Conservation (phyloP, 2,329 filamentous ascomycete species). For the Colletotrichum graminicola region DNA sequence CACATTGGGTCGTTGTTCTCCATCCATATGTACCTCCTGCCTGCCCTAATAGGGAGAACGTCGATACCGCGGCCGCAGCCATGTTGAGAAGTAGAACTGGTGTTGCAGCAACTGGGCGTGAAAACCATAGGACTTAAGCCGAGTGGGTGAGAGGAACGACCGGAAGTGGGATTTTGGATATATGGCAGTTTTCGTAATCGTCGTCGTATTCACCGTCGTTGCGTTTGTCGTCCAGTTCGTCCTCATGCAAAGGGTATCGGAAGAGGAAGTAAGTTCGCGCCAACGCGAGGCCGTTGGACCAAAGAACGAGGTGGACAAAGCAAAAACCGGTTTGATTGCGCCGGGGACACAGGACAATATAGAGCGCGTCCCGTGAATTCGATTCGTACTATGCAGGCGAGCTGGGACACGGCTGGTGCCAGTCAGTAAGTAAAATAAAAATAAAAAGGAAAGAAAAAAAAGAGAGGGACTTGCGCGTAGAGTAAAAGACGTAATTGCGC, state of each 20-base stretch:
- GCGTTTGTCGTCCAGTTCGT: conserved; percentile 14
- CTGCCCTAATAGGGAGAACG: conserved; percentile 55
- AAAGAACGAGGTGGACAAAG: conserved; percentile 2
- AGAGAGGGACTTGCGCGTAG: conserved; percentile 1
- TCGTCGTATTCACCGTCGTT: conserved; percentile 12
- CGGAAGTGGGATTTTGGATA: conserved; percentile 7
- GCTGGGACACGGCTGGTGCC: conserved; percentile 28
- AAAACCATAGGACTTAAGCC: conserved; percentile 66
- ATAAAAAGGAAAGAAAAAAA: not conserved
- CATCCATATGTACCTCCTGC: conserved; percentile 56
- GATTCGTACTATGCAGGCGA: conserved; percentile 2
- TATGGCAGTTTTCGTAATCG: not conserved
- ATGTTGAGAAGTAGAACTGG: conserved; percentile 64
- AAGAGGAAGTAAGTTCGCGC: conserved; percentile 22
- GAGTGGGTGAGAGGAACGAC: conserved; percentile 38
- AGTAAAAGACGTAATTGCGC: conserved; percentile 31
- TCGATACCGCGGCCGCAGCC: conserved; percentile 65
- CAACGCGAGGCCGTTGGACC: not conserved
- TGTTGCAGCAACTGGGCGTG: conserved; percentile 55
- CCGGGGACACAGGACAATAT: not conserved
- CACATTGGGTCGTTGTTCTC: conserved; percentile 49
- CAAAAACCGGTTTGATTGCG: conserved; percentile 2
- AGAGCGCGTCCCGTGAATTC: not conserved
- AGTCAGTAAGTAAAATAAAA: conserved; percentile 22
- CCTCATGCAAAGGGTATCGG: conserved; percentile 22